Evolutionary conservation across 129 eudicot genomes (phyloP), one percentile per base, ranked within the genome.

Genomic region (sunflower (Helianthus annuus)): DNA sequence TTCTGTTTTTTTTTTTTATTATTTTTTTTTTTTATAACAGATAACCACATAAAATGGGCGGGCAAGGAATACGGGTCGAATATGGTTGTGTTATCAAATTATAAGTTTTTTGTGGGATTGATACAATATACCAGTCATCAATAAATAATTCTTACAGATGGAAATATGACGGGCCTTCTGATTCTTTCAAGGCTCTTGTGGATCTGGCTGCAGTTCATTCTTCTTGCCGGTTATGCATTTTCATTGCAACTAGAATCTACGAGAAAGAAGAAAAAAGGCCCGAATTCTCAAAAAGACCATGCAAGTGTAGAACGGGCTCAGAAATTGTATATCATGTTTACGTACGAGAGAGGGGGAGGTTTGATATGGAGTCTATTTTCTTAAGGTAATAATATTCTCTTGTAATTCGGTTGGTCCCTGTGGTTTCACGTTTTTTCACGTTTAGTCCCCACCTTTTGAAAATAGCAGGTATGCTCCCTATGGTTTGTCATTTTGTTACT

Each of bases 141-240:
- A 63, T 63, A 17, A 62, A 17, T 13, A 13, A 13, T 71, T 69
- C 71, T 62, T 62, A 53, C 75, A 92, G 98, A 82, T 90, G 98
- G 97, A 93, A 93, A 76, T 93, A 61, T 79, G 96, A 93, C 44
- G 98, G 98, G 29, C 98, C 97, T 59, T 85, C 91, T 67, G 98
- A 93, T 81, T 87, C 98, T 59, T 93, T 93, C 80, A 93, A 85
- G 81, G 97, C 98, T 29, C 95, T 93, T 40, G 90, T 93, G 74
- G 98, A 93, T 75, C 87, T 93, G 98, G 96, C 98, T 59, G 97
- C 98, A 36, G 98, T 93, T 64, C 98, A 93, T 76, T 93, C 98
- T n/a, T 93, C 98, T 36, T 93, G 98, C 48, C 97, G 98, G 24
- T 72, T 93, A 68, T 93, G 98, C 83, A 85, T 93, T 64, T 73